These are phyloP conservation scores for Lentinula sp. DNA, from an alignment of 768 basidiomycete species.

Conservation along the genomic window DNA sequence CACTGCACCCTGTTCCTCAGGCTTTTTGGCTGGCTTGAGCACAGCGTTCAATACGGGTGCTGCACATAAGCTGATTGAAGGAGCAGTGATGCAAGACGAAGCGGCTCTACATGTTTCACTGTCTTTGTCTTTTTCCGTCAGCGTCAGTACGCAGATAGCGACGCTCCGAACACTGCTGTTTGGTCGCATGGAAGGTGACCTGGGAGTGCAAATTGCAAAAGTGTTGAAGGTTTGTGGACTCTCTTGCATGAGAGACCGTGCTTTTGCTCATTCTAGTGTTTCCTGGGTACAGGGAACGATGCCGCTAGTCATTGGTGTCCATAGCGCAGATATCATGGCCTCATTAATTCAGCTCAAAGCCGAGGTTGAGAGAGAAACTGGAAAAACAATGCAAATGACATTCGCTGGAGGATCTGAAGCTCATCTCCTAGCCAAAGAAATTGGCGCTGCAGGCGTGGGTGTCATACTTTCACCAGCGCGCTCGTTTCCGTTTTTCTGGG, in stretches of 20 bases:
- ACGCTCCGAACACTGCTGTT: conserved; percentile 48
- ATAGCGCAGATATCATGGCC: conserved; percentile 69
- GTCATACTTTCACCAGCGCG: conserved; percentile 63
- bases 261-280: not conserved
- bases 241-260: not conserved
- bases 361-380: conserved; percentile 44
- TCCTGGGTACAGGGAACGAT: conserved; percentile 36
- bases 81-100: conserved; percentile 56
- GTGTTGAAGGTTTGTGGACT: conserved; percentile 32
- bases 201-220: conserved; percentile 34
- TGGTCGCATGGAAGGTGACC: conserved; percentile 27
- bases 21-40: conserved; percentile 53
- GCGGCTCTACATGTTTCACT: conserved; percentile 60
- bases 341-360: conserved; percentile 57
- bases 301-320: conserved; percentile 53
- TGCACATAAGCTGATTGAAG: conserved; percentile 45
- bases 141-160: conserved; percentile 66
- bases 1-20: conserved; percentile 42
- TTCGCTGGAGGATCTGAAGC: conserved; percentile 60
- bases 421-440: conserved; percentile 64
- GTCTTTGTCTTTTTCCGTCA: conserved; percentile 32
- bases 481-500: conserved; percentile 68
- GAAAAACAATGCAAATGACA: conserved; percentile 38
- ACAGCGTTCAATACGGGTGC: conserved; percentile 53
- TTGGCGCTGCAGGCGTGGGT: conserved; percentile 62